phyloP scores from a whole-genome alignment of 495 filamentous ascomycete genomes.

The Penicillium dipodomyicola region DNA sequence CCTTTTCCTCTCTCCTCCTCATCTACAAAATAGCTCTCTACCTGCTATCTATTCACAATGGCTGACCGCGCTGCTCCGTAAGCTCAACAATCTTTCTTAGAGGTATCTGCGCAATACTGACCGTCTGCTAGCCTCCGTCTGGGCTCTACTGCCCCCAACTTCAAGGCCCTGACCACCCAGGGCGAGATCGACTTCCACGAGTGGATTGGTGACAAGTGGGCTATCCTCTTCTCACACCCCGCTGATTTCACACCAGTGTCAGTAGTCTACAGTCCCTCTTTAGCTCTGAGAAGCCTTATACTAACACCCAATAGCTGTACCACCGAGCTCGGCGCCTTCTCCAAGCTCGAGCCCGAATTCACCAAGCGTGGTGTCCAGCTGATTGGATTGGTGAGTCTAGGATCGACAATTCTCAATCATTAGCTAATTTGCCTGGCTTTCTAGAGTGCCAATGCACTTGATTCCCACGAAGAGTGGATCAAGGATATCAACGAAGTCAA shows the following conservation, averaged over 20 bases:
- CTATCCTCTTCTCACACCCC: conserved; percentile 95
- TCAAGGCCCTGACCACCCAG: conserved; percentile 86
- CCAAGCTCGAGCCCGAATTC: conserved; percentile 97
- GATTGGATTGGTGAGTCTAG: conserved; percentile 77
- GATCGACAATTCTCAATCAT: neutral
- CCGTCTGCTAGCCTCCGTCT: conserved; percentile 68
- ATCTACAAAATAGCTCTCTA: neutral
- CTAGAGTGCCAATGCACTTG: conserved; percentile 56
- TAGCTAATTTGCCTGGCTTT: conserved; percentile 37
- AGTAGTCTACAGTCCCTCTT: neutral
- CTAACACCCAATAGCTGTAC: conserved; percentile 61
- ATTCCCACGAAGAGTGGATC: conserved; percentile 61
- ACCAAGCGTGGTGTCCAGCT: conserved; percentile 89
- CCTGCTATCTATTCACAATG: conserved; percentile 43
- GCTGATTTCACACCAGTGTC: conserved; percentile 69
- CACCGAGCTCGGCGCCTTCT: conserved; percentile 95
- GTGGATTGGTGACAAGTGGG: conserved; percentile 92
- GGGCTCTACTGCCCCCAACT: conserved; percentile 87
- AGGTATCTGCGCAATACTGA: conserved; percentile 4
- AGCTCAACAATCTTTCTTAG: conserved; percentile 21
- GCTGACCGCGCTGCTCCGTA: conserved; percentile 52
- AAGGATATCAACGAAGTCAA: conserved; percentile 64
- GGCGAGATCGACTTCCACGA: conserved; percentile 96
- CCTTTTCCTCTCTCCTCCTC: conserved; percentile 8
- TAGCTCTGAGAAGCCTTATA: neutral